These are phyloP conservation scores for Boletus rex-veris DNA, from an alignment of 768 basidiomycete species.

Conservation along the genomic window DNA sequence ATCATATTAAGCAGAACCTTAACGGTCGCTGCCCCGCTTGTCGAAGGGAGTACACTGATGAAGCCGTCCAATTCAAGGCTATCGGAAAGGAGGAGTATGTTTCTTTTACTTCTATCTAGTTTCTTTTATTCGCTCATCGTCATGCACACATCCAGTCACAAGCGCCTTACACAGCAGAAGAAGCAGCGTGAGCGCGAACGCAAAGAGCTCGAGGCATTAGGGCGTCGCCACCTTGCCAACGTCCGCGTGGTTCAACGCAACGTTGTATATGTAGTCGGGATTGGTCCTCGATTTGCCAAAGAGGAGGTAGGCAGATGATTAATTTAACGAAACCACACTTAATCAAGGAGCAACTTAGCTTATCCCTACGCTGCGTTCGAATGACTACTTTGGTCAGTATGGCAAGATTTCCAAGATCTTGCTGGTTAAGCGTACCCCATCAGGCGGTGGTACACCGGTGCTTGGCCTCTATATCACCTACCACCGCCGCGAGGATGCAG, in stretches of 20 bases:
- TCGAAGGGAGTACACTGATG: conserved; percentile 87
- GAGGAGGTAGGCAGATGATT: conserved; percentile 71
- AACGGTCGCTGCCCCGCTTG: conserved; percentile 98
- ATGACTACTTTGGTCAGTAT: conserved; percentile 98
- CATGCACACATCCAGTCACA: conserved; percentile 57
- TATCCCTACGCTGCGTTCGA: conserved; percentile 87
- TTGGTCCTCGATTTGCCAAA: conserved; percentile 90
- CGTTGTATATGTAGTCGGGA: conserved; percentile 94
- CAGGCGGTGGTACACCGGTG: conserved; percentile 67
- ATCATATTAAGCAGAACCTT: conserved; percentile 94
- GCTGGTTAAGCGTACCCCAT: conserved; percentile 81
- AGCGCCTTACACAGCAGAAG: conserved; percentile 92
- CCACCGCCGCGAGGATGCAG: conserved; percentile 90
- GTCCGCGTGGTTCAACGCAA: conserved; percentile 96
- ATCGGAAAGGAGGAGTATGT: conserved; percentile 94
- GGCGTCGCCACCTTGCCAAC: conserved; percentile 83
- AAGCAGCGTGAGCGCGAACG: conserved; percentile 91
- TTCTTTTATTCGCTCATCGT: conserved; percentile 14
- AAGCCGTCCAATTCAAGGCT: conserved; percentile 91
- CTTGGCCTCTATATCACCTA: conserved; percentile 98
- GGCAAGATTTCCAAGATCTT: conserved; percentile 97
- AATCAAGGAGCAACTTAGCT: conserved; percentile 45
- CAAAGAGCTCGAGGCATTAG: conserved; percentile 87
- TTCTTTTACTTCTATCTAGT: not conserved
- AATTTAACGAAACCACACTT: not conserved